Evolutionary conservation across 495 filamentous ascomycete species (phyloP), one percentile per base, ranked within the genome.

Genomic region (Aeminium ludgeri): DNA sequence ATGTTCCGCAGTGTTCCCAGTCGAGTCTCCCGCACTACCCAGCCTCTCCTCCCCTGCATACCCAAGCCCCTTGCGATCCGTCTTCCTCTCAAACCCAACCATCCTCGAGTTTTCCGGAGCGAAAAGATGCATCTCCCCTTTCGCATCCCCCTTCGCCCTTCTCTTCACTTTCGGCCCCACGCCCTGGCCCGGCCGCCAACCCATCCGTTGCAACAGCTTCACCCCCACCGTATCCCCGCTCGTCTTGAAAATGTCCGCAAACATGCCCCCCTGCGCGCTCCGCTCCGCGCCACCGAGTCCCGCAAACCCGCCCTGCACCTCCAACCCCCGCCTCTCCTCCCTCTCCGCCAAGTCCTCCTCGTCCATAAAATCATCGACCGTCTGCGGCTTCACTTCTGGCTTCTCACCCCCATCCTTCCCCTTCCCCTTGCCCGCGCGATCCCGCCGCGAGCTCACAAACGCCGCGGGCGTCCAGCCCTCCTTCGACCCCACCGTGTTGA

Each of bases 401-500:
- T 34, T 23, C 29, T 16, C 82, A 75, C 50, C 75, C 64, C 10
- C 49, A 16, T 0, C 58, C 6, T 68, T 42, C 18, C 59, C 68
- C 64, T 87, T 76, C 49, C 82, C 79, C 40, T 72, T 71, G 35
- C 20, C 20, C 16, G 18, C 32, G 5, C 82, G 78, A 46, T 82
- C 82, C 30, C 74, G 60, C 0, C 89, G 81, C 29, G 89, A 94
- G 3, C 86, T 95, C 27, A 93, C 78, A 54, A 96, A 97, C 5
- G 80, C 78, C 10, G 83, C 69, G 6, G 89, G 89, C 10, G 80
- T 79, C 86, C 86, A 97, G 62, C 89, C 89, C 70, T 97, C 87
- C 61, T 96, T 96, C 6, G 85, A 93, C 20, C 89, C 91, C 51
- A 94, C 91, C 10, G 84, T 93, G 55, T 96, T 96, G 65, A 89